Evolutionary conservation across 306 rosid genomes (phyloP).

Genomic region (Rosa rugosa): DNA sequence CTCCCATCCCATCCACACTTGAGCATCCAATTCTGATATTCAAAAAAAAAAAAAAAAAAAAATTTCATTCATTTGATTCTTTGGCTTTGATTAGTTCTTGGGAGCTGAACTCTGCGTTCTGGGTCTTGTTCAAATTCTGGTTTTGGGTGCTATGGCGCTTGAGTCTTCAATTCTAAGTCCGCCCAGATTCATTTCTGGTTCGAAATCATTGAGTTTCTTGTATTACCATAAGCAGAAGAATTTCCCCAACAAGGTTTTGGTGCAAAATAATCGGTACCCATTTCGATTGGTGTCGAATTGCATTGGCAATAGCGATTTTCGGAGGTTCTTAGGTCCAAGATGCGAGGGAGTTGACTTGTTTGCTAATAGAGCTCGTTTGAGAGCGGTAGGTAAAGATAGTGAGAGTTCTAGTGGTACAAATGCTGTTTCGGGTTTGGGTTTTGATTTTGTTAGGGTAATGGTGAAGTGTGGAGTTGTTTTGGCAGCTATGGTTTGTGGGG

Average conservation of each 20-base stretch:
- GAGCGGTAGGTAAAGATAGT: constrained; percentile 33
- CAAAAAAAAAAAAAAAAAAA: too few species aligned
- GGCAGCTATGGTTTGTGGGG: constrained; percentile 68
- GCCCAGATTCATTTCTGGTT: constrained; percentile 19
- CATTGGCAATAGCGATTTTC: constrained; percentile 21
- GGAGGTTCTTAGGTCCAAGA: constrained; percentile 26
- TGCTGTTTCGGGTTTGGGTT: constrained; percentile 36
- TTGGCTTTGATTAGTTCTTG: constrained; percentile 10
- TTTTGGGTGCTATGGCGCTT: constrained; percentile 34
- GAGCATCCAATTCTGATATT: background rate
- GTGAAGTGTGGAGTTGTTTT: constrained; percentile 59
- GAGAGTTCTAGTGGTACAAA: constrained; percentile 29
- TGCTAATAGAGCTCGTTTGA: constrained; percentile 40
- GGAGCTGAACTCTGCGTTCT: constrained; percentile 6
- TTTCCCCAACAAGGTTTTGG: constrained; percentile 39
- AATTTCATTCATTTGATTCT: background rate
- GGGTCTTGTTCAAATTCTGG: constrained; percentile 12
- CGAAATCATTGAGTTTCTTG: constrained; percentile 29
- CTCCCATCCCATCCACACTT: background rate
- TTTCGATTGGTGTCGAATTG: constrained; percentile 27
- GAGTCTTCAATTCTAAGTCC: constrained; percentile 35
- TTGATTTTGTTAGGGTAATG: constrained; percentile 38
- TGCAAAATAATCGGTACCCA: constrained; percentile 24
- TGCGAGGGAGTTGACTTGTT: constrained; percentile 17
- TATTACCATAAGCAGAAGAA: constrained; percentile 30